Conservation (phyloP, 805 yeast species). For the Nakazawaea populi region DNA sequence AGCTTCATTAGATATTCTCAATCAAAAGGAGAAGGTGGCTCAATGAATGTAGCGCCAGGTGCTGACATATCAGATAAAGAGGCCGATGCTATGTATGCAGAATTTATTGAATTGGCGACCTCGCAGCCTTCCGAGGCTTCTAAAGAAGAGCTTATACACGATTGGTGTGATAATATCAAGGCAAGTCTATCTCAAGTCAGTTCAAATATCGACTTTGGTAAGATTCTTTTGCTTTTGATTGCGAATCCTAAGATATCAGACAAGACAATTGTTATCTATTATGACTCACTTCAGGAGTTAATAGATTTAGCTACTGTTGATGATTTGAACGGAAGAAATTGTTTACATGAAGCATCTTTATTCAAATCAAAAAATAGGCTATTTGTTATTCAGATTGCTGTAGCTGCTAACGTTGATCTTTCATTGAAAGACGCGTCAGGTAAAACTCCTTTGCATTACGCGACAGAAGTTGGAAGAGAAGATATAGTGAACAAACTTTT, state of each 20-base stretch:
- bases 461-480: constrained; percentile 53
- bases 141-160: constrained; percentile 13
- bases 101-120: constrained; percentile 39
- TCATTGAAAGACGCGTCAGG: constrained; percentile 58
- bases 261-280: constrained; percentile 44
- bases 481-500: constrained; percentile 33
- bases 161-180: constrained; percentile 39
- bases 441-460: constrained; percentile 82
- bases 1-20: constrained; percentile 20
- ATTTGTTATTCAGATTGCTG: constrained; percentile 19
- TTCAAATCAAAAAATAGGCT: constrained; percentile 18
- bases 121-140: constrained; percentile 13
- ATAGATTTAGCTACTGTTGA: constrained; percentile 63
- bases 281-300: constrained; percentile 38
- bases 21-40: neutral
- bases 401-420: constrained; percentile 10
- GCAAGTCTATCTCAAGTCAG: constrained; percentile 33
- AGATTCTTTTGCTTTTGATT: constrained; percentile 66
- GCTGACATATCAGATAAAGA: constrained; percentile 30
- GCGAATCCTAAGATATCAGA: constrained; percentile 62
- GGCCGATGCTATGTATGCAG: constrained; percentile 66
- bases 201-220: constrained; percentile 48
- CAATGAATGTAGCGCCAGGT: neutral
- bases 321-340: constrained; percentile 67
- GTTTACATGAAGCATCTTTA: constrained; percentile 63